phyloP scores from a whole-genome alignment of 768 basidiomycete species.

The Xanthoconium stramineum region DNA sequence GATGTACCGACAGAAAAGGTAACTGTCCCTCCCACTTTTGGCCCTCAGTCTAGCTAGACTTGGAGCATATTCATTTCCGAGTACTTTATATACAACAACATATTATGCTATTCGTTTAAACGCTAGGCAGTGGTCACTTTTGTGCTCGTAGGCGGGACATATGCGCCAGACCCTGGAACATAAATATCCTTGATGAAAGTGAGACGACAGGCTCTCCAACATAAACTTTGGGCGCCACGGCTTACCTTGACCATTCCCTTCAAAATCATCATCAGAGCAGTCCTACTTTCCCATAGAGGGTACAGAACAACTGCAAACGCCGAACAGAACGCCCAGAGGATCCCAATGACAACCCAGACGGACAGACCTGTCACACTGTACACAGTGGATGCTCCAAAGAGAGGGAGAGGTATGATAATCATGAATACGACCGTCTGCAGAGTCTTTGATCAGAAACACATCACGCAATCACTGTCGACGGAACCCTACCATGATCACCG shows the following conservation, averaged over 20 bases:
- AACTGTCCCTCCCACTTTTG: background rate
- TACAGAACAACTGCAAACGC: conserved; percentile 75
- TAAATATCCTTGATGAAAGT: conserved; percentile 37
- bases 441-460: background rate
- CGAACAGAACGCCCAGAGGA: conserved; percentile 82
- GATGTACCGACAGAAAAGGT: conserved; percentile 10
- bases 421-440: conserved; percentile 58
- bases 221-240: background rate
- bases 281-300: conserved; percentile 82
- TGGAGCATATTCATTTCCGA: background rate
- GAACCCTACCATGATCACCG: conserved; percentile 55
- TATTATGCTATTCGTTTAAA: background rate
- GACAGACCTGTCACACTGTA: conserved; percentile 63
- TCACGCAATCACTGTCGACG: background rate
- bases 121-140: background rate
- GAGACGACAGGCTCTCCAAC: background rate
- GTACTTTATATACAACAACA: background rate
- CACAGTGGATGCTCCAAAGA: conserved; percentile 79
- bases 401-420: conserved; percentile 76
- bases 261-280: conserved; percentile 55
- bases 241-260: conserved; percentile 63
- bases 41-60: too few species aligned
- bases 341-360: conserved; percentile 79
- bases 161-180: conserved; percentile 40
- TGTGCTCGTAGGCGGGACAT: conserved; percentile 15